phyloP scores from a whole-genome alignment of 2,329 filamentous ascomycete genomes.

The Trichoderma koningiopsis region DNA sequence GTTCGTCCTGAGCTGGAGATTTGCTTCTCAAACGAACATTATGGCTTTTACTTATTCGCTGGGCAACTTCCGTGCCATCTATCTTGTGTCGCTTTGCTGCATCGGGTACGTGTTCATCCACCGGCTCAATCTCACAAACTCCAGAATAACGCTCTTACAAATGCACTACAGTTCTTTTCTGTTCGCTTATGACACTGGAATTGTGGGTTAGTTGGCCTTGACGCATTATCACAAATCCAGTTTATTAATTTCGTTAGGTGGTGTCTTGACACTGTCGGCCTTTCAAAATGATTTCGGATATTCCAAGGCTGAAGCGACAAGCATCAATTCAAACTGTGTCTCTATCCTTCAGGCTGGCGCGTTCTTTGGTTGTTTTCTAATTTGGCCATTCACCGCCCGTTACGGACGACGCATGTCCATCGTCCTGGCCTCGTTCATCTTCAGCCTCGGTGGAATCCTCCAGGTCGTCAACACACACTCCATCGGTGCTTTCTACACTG shows the following conservation, averaged over 20 bases:
- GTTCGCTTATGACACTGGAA: too few species aligned
- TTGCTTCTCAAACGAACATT: background rate
- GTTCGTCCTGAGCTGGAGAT: background rate
- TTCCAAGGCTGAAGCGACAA: background rate
- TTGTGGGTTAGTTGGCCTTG: too few species aligned
- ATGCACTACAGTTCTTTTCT: too few species aligned
- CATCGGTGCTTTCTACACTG: slow-evolving; percentile 47
- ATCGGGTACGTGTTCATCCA: background rate
- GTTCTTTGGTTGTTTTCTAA: slow-evolving; percentile 45
- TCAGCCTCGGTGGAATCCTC: slow-evolving; percentile 41
- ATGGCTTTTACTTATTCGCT: slow-evolving; percentile 2
- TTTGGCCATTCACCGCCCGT: slow-evolving; percentile 51
- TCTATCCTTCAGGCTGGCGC: slow-evolving; percentile 44
- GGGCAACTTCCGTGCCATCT: slow-evolving; percentile 5
- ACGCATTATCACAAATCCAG: background rate
- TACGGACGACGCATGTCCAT: slow-evolving; percentile 51
- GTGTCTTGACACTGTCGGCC: slow-evolving; percentile 4
- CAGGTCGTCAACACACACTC: slow-evolving; percentile 40
- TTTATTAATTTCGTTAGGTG: background rate
- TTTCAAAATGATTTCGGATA: slow-evolving; percentile 8
- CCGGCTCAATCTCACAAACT: background rate
- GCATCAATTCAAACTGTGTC: slow-evolving; percentile 39
- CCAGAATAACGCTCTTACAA: too few species aligned
- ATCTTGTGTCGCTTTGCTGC: slow-evolving; percentile 5
- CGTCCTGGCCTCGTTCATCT: slow-evolving; percentile 47